These are phyloP conservation scores for Solanum habrochaites DNA, from an alignment of 257 asterid genomes.

Conservation along the genomic window DNA sequence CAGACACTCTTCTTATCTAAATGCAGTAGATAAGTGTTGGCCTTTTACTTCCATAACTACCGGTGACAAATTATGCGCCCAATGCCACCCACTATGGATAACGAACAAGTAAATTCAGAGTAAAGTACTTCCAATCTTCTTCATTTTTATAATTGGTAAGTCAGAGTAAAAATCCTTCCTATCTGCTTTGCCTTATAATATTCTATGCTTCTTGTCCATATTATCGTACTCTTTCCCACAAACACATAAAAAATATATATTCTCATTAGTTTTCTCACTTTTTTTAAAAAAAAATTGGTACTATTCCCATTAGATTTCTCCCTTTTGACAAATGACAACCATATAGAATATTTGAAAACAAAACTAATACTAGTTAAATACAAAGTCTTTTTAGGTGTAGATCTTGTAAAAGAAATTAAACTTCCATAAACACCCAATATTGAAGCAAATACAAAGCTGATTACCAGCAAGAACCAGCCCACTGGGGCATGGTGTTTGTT, in stretches of 20 bases:
- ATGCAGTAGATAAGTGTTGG: background rate
- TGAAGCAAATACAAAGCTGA: background rate
- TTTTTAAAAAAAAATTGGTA: background rate
- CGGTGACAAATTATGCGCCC: background rate
- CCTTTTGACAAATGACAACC: background rate
- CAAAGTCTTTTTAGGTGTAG: background rate
- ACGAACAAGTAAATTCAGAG: background rate
- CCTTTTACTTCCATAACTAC: background rate
- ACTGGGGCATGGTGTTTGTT: conserved; percentile 96
- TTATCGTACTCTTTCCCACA: background rate
- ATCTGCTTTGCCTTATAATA: background rate
- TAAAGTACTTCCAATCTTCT: background rate
- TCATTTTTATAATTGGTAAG: background rate
- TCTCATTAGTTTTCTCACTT: background rate
- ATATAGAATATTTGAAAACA: background rate
- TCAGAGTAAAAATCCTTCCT: background rate
- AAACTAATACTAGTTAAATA: background rate
- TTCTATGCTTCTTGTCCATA: background rate
- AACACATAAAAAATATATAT: background rate
- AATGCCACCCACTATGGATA: background rate
- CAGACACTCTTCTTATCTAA: background rate
- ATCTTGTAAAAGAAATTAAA: background rate
- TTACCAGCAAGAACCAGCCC: conserved; percentile 99
- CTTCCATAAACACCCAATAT: background rate
- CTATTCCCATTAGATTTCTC: background rate